Evolutionary conservation across 2,329 filamentous ascomycete genomes (phyloP).

Genomic region (Tetracladium maxilliforme): DNA sequence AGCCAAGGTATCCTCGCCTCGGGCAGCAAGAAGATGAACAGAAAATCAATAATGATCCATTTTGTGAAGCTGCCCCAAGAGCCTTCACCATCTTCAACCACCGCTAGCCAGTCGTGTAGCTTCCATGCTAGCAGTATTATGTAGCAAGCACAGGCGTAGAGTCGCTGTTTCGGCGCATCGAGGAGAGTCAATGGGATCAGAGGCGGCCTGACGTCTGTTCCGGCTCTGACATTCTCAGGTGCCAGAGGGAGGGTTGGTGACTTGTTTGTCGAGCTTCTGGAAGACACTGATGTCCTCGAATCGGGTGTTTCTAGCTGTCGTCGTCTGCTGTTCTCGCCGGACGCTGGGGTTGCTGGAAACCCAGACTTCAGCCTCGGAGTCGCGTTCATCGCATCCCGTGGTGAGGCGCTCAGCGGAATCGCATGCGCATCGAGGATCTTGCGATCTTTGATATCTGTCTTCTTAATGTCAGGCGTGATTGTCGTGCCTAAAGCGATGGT

Average conservation of each 20-base stretch:
- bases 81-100: conserved; percentile 68
- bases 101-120: conserved; percentile 68
- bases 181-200: conserved; percentile 69
- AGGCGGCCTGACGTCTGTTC: conserved; percentile 24
- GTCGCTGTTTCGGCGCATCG: conserved; percentile 80
- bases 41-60: conserved; percentile 77
- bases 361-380: conserved; percentile 74
- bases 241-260: conserved; percentile 6
- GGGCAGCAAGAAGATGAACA: conserved; percentile 78
- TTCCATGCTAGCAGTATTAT: conserved; percentile 65
- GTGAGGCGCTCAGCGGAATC: too few species aligned
- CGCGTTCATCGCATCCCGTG: conserved; percentile 48
- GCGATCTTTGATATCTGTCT: too few species aligned
- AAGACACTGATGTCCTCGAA: not conserved
- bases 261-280: conserved; percentile 1
- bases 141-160: conserved; percentile 77
- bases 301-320: too few species aligned
- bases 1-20: conserved; percentile 90
- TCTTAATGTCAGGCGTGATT: too few species aligned
- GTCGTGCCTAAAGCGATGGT: too few species aligned
- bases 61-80: conserved; percentile 89
- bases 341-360: conserved; percentile 61
- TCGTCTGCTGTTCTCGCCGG: conserved; percentile 20
- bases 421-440: too few species aligned
- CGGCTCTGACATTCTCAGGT: conserved; percentile 5